phyloP scores from a whole-genome alignment of 202 grass and related monocot species.

The Digitaria exilis region DNA sequence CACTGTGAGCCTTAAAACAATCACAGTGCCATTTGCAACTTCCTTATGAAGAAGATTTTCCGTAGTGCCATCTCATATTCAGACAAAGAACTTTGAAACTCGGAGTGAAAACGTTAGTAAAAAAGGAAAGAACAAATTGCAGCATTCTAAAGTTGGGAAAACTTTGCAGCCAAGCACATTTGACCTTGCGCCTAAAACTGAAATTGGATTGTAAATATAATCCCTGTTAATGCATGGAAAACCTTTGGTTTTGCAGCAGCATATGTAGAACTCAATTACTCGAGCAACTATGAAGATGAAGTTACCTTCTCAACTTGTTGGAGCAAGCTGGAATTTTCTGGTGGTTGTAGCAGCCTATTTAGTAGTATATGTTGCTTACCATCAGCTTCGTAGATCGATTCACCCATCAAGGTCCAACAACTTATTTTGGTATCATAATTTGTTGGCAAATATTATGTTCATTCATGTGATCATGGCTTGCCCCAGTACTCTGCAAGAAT shows the following conservation, averaged over 20 bases:
- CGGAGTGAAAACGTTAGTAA: background rate
- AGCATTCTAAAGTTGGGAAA: background rate
- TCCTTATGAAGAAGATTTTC: background rate
- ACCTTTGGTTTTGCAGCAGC: background rate
- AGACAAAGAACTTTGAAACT: background rate
- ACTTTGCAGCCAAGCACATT: background rate
- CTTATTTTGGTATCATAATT: background rate
- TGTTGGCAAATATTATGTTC: background rate
- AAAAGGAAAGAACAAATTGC: background rate
- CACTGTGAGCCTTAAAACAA: background rate
- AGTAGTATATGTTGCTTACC: background rate
- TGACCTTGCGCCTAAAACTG: background rate
- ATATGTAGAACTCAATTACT: no score
- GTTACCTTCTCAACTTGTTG: background rate
- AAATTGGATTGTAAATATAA: background rate
- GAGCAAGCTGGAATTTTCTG: background rate
- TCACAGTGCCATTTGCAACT: background rate
- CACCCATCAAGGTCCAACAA: background rate
- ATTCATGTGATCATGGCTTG: slow-evolving; percentile 11
- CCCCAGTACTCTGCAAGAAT: background rate
- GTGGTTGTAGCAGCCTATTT: background rate
- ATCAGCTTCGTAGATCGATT: background rate
- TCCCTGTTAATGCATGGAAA: background rate
- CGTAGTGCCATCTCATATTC: background rate
- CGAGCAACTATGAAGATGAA: background rate